Base-by-base conservation (phyloP, 2,329 filamentous ascomycete species). In the Pseudogymnoascus sp. region DNA sequence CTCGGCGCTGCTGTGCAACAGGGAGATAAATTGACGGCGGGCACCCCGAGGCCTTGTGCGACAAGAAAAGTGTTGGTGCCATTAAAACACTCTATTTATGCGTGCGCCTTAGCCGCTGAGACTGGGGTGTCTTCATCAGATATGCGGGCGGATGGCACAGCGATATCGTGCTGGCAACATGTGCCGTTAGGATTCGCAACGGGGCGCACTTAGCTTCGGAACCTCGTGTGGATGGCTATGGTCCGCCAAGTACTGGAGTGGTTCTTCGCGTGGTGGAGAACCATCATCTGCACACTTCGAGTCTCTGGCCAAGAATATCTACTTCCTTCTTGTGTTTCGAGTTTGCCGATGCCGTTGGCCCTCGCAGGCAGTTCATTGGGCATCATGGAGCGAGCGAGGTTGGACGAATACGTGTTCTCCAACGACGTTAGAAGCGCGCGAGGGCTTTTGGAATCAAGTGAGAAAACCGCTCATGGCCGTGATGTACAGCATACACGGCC, bases 291-390 rank as follows among this genome's bases (percentile, higher is more conserved):
- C 50, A 21, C 10, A 56, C 10, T 56, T 56, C 16, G n/a, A 34
- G 28, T 56, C 50, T 56, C 16, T 56, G n/a, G 16, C 28, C 28
- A 56, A 21, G 50, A 5, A 18, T 5, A 21, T 36, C 28, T 56
- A 11, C 16, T 56, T 56, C n/a, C 50, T 56, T 56, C 50, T 56
- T 34, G 50, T 56, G 50, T 56, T 56, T 56, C 50, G 50, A 56
- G 50, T 56, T 56, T 18, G 50, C 16, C 50, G 50, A 56, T 36
- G 16, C 50, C 11, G 16, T 36, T 56, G 28, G 28, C 3, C 11
- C 10, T 36, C 10, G 18, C 16, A 36, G 50, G 10, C 11, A 36
- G n/a, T 7, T 31, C 25, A 56, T 56, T 56, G 46, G 46, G 28
- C 46, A 21, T 12, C 10, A 12, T 21, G 25, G 28, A 56, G 28